Conservation (phyloP, 805 yeast species). For the Deakozyma indianensis region DNA sequence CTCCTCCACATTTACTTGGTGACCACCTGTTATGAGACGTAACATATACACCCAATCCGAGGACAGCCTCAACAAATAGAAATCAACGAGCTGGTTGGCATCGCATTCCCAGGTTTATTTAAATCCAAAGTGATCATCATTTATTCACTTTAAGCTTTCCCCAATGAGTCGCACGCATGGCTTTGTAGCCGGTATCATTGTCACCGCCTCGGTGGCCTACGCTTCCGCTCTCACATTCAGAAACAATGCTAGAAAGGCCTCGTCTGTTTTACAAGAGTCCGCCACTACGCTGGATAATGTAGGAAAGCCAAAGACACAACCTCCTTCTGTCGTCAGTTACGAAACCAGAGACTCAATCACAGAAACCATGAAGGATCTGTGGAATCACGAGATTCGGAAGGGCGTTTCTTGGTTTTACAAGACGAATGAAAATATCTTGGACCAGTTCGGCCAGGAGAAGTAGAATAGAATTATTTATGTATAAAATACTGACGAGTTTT, state of each 20-base stretch:
- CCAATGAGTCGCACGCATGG: conserved; percentile 1
- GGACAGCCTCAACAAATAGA: too few relatives aligned
- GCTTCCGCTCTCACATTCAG: not conserved
- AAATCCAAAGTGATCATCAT: too few relatives aligned
- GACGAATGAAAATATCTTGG: conserved; percentile 8
- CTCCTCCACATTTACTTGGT: not conserved
- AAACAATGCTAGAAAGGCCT: not conserved
- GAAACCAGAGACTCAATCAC: conserved; percentile 29
- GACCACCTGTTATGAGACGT: too few relatives aligned
- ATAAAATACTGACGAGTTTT: not conserved
- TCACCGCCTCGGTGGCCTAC: not conserved
- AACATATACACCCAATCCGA: too few relatives aligned
- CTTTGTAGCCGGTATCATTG: not conserved
- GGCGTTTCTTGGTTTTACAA: conserved; percentile 51
- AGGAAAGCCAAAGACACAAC: not conserved
- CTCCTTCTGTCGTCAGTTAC: conserved; percentile 21
- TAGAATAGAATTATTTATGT: not conserved
- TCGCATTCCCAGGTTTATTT: too few relatives aligned
- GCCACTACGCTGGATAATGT: not conserved
- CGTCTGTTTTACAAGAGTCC: not conserved
- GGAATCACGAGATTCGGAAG: conserved; percentile 61
- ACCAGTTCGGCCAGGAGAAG: not conserved
- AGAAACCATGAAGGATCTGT: conserved; percentile 61
- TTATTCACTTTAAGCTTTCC: too few relatives aligned
- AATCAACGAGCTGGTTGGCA: too few relatives aligned